These are phyloP conservation scores for Aspergillus luchuensis DNA, from an alignment of 2,329 filamentous ascomycete genomes.

Conservation along the genomic window DNA sequence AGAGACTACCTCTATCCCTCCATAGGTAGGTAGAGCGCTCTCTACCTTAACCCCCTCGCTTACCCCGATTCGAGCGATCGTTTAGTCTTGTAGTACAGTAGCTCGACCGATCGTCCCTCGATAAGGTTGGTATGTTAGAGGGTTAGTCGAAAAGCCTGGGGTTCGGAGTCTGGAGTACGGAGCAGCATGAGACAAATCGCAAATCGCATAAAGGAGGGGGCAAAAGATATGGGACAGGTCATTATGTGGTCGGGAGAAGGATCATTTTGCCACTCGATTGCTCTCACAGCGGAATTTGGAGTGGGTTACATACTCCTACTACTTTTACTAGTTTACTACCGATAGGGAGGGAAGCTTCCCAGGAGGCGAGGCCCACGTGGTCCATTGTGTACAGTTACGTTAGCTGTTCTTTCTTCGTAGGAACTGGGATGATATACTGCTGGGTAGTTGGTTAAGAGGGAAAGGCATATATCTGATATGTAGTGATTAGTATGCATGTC, in stretches of 20 bases:
- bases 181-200: not conserved
- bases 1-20: not conserved
- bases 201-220: not conserved
- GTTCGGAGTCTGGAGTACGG: not conserved
- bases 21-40: too few species aligned
- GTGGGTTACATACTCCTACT: too few species aligned
- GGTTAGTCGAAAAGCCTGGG: not conserved
- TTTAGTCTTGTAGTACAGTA: not conserved
- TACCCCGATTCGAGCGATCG: not conserved
- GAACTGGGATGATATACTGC: too few species aligned
- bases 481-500: too few species aligned
- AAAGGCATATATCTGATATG: too few species aligned
- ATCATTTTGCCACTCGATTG: not conserved
- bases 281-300: not conserved
- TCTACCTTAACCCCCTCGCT: not conserved
- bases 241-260: not conserved
- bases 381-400: not conserved
- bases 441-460: too few species aligned
- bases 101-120: slow-evolving; percentile 6
- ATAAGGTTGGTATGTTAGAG: slow-evolving; percentile 1
- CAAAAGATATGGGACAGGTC: slow-evolving; percentile 1
- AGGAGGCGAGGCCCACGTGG: not conserved
- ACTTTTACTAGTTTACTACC: too few species aligned
- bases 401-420: too few species aligned
- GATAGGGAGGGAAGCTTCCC: too few species aligned